Conservation (phyloP, 2,329 filamentous ascomycete species). For the Pseudovirgaria hyperparasitica region DNA sequence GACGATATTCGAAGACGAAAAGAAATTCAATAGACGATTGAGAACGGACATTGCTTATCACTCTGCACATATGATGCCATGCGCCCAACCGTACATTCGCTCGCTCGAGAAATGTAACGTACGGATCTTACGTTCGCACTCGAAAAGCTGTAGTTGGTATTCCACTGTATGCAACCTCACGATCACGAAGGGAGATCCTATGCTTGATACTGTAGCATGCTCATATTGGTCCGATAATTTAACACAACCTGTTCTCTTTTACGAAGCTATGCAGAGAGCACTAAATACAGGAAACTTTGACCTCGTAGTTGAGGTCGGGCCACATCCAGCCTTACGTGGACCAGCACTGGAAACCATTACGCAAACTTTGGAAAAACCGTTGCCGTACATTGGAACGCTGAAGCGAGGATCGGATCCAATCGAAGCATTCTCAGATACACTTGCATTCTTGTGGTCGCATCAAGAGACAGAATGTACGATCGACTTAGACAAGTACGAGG, state of each 20-base stretch:
- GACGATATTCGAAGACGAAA: neutral
- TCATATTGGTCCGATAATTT: constrained; percentile 38
- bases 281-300: constrained; percentile 16
- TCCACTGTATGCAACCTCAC: too few relatives aligned
- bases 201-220: too few relatives aligned
- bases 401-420: constrained; percentile 13
- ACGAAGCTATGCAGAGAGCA: constrained; percentile 24
- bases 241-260: constrained; percentile 31
- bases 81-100: neutral
- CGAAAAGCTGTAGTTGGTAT: too few relatives aligned
- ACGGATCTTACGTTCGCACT: too few relatives aligned
- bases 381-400: constrained; percentile 11
- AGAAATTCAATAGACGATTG: neutral
- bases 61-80: neutral
- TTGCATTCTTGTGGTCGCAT: constrained; percentile 9
- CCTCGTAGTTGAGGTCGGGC: constrained; percentile 32
- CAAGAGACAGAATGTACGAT: too few relatives aligned
- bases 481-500: constrained; percentile 10
- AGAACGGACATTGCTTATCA: neutral
- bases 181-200: too few relatives aligned
- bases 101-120: neutral
- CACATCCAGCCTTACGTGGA: constrained; percentile 32
- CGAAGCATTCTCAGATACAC: constrained; percentile 8
- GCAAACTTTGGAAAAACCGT: constrained; percentile 5
- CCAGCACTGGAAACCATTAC: constrained; percentile 24